Base-by-base conservation (phyloP, 176 grass and related monocot species). In the Triticum monococcum region DNA sequence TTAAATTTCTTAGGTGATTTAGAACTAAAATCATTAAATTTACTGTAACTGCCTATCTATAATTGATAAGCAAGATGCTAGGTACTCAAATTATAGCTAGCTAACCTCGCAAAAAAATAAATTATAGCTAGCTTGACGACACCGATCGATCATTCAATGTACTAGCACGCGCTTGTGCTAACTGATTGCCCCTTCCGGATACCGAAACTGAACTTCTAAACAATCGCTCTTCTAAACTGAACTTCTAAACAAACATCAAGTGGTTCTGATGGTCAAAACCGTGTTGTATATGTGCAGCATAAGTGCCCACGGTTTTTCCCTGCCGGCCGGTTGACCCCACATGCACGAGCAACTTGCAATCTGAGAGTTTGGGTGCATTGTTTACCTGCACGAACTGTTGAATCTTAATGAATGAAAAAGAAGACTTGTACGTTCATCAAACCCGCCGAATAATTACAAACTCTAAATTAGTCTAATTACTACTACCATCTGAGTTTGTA, bases 251-350 rank as follows among this genome's bases (percentile, higher is more conserved):
- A 50, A 41, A 38, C 10, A 13, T 64, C 4, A 12, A 7, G 54
- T 45, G 16, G 16, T 50, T 57, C 75, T 40, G 78, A 50, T 69
- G 48, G 78, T 89, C 83, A 82, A 86, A 84, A 72, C 38, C 28
- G 14, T 32, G 30, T 22, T 77, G 57, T 48, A 24, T 40, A 57
- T 66, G 24, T 13, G 50, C 50, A 48, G 46, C 79, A 30, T 45
- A 77, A 23, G 41, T 74, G 40, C 78, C 36, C 81, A 79, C 57
- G 76, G 83, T 63, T 86, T 90, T 81, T 78, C 81, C 64, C 31
- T 3, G 63, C 48, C 14, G 48, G 48, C 13, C 48, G 1, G 48
- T 81, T 81, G 61, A 85, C 43, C 37, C 37, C 48, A 32, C 71
- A 54, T 74, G 63, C 10, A 70, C 5, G 35, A 59, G 17, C 78